phyloP scores from a whole-genome alignment of 2,329 filamentous ascomycete genomes.

The Diaporthe caulivora region DNA sequence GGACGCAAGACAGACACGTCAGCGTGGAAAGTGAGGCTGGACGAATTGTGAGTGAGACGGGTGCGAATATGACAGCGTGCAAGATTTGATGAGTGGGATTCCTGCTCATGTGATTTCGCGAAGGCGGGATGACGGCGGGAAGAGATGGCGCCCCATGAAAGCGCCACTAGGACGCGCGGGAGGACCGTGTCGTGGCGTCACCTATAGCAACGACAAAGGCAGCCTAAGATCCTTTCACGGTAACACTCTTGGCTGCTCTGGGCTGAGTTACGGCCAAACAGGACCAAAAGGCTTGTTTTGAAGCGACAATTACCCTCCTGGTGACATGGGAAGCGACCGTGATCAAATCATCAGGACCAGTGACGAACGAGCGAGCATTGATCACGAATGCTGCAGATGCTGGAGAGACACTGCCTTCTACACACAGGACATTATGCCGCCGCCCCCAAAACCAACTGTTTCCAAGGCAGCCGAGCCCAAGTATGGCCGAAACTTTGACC shows the following conservation, averaged over 20 bases:
- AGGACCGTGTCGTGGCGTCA: conserved; percentile 27
- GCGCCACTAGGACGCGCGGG: conserved; percentile 33
- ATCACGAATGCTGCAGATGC: neutral
- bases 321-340: neutral
- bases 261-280: neutral
- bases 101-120: conserved; percentile 29
- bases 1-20: neutral
- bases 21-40: neutral
- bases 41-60: neutral
- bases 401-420: neutral
- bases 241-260: neutral
- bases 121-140: conserved; percentile 8
- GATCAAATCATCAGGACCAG: neutral
- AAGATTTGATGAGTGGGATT: conserved; percentile 9
- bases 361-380: neutral
- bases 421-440: conserved; percentile 34
- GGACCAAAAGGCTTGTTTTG: neutral
- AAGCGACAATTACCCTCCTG: neutral
- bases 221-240: neutral
- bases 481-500: conserved; percentile 66
- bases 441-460: conserved; percentile 35
- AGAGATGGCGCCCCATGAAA: conserved; percentile 18
- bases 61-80: neutral
- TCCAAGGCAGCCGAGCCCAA: conserved; percentile 56
- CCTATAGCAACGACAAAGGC: conserved; percentile 5